Evolutionary conservation across 202 grass and related monocot genomes (phyloP), one percentile per base, ranked within the genome.

Genomic region (Saccharum hybrid): DNA sequence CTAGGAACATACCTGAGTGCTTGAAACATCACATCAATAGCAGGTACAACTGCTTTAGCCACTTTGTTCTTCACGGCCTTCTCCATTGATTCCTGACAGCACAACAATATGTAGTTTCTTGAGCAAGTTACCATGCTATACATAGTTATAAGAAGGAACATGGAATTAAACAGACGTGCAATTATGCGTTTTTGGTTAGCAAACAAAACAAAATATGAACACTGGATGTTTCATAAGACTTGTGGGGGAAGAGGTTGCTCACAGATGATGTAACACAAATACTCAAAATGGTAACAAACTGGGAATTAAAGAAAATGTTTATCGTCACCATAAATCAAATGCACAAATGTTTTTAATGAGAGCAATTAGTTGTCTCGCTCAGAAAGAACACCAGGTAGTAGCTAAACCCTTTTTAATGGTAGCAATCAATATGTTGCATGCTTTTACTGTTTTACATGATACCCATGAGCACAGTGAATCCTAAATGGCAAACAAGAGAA

Each of bases 21-120:
- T 87, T 96, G 96, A 96, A 98, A 98, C 96, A 98, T 98, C 68
- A 98, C 93, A 89, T 98, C 96, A 84, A 98, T 98, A 75, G 96
- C 96, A 76, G 96, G 96, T 31, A 98, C 96, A 87, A 98, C 96
- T 74, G 96, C 96, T 90, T 98, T 98, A 71, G 96, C 93, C 72
- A 98, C 96, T 94, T 98, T 98, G 71, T 91, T 92, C 84, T 98
- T 98, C 76, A 98, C 80, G 51, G 93, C 96, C 75, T 98, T 98
- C 81, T 98, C 96, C 96, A 98, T 98, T 34, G 93, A 88, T 92
- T 98, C 96, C 96, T 98, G 81, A 68, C 10, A 67, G 74, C 68
- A 86, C 56, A 76, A 57, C 52, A 31, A 83, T 33, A 80, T 57
- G n/a, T 45, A 70, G 1, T 41, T 46, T 22, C 28, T 70, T 75